A percentile compares a stretch with the other conserved stretches of the same genome.
phyloP scores from a whole-genome alignment of 371 early-diverging fungal species.

The Rhizopus sp. region DNA sequence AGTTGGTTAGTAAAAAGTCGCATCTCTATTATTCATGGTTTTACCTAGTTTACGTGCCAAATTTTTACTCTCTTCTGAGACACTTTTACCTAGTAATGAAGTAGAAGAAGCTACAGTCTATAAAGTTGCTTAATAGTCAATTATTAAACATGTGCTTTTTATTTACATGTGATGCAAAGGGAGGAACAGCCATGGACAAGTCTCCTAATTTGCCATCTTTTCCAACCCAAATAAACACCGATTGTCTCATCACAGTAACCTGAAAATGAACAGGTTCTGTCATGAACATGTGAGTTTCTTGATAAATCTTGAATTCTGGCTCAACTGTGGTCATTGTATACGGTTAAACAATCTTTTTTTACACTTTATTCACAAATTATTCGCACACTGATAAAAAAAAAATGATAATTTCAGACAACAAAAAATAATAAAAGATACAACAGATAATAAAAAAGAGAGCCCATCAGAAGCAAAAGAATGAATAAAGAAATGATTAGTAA shows the following conservation, averaged over 20 bases:
- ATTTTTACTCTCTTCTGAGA: conserved; percentile 41
- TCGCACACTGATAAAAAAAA: too few species aligned
- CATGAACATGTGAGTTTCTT: conserved; percentile 42
- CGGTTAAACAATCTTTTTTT: too few species aligned
- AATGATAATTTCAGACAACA: too few species aligned
- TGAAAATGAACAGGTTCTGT: conserved; percentile 47
- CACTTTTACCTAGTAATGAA: conserved; percentile 47
- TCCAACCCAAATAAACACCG: conserved; percentile 45
- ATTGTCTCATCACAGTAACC: conserved; percentile 38
- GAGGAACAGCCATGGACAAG: conserved; percentile 47
- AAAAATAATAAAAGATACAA: too few species aligned
- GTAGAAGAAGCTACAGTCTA: conserved; percentile 45
- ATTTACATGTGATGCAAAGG: conserved; percentile 32
- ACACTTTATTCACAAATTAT: too few species aligned
- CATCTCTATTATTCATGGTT: neutral
- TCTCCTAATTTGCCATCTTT: conserved; percentile 40
- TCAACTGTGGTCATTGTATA: conserved; percentile 8
- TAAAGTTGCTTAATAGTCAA: neutral
- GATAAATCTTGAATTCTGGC: conserved; percentile 40
- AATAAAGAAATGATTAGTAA: too few species aligned
- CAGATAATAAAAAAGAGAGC: too few species aligned
- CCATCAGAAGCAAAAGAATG: too few species aligned
- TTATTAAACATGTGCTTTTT: neutral
- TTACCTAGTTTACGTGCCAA: conserved; percentile 48
- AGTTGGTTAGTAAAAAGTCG: too few species aligned